Percentiles rank a stretch among this genome's conserved stretches.
These are phyloP conservation scores for Fusarium austroafricanum DNA, from an alignment of 2,329 filamentous ascomycete species.

Conservation along the genomic window DNA sequence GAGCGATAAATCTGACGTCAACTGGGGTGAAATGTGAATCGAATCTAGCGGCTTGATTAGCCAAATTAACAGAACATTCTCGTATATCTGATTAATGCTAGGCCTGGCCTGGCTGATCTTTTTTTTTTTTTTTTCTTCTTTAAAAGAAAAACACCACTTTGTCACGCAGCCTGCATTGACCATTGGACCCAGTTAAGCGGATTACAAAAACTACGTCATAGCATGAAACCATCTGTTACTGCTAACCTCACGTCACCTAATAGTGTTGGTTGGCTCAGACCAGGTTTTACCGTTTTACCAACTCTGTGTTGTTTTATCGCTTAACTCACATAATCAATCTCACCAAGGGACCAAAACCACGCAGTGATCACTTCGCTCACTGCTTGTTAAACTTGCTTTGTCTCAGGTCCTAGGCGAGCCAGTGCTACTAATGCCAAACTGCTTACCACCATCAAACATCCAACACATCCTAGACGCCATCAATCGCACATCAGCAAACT, in stretches of 20 bases:
- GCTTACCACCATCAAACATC: conserved; percentile 16
- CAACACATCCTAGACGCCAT: neutral
- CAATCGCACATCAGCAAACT: conserved; percentile 27
- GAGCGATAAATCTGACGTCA: conserved; percentile 37
- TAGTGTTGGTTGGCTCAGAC: conserved; percentile 14
- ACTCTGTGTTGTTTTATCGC: conserved; percentile 21
- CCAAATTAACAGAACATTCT: conserved; percentile 20
- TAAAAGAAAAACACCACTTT: conserved; percentile 3
- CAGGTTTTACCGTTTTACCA: conserved; percentile 20
- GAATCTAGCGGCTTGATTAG: conserved; percentile 17
- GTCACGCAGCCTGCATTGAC: too few species aligned
- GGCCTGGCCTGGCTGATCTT: neutral
- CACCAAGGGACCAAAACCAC: neutral
- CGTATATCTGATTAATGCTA: conserved; percentile 8
- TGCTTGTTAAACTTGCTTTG: conserved; percentile 22
- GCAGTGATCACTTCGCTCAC: neutral
- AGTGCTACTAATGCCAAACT: conserved; percentile 23
- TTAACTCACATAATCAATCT: conserved; percentile 17
- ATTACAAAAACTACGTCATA: conserved; percentile 24
- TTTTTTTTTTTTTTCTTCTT: neutral
- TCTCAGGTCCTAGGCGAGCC: neutral
- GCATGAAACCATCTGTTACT: conserved; percentile 17
- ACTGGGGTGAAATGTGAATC: conserved; percentile 28
- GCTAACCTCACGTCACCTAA: conserved; percentile 15
- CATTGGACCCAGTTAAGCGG: too few species aligned